Conservation (phyloP, 2,329 filamentous ascomycete species). For the Sclerotinia minor region DNA sequence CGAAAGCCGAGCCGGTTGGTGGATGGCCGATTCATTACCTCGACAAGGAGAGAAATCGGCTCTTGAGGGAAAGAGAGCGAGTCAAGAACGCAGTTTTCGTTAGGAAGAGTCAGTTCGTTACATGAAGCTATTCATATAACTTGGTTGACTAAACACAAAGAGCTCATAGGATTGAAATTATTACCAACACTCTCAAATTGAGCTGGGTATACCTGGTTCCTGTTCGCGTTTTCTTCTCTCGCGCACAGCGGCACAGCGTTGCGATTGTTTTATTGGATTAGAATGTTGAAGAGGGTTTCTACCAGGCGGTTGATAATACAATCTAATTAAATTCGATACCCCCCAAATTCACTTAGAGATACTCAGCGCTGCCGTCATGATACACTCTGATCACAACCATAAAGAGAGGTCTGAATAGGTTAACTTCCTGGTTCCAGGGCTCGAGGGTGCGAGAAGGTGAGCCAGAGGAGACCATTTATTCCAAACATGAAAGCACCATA, state of each 20-base stretch:
- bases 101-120: conserved; percentile 13
- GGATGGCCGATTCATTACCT: conserved; percentile 23
- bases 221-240: neutral
- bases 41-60: conserved; percentile 19
- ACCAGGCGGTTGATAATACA: neutral
- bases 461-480: neutral
- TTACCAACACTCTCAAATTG: too few relatives aligned
- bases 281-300: neutral
- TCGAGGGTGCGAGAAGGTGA: neutral
- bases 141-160: neutral
- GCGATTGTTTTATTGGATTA: neutral
- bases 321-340: neutral
- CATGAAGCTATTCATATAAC: conserved; percentile 1
- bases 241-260: neutral
- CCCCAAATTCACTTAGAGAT: neutral
- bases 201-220: neutral
- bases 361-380: neutral
- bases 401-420: neutral
- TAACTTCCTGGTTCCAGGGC: neutral
- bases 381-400: neutral
- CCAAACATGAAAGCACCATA: neutral
- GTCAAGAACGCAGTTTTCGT: conserved; percentile 15
- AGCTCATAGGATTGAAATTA: neutral
- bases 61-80: conserved; percentile 19
- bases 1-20: conserved; percentile 20